These are phyloP conservation scores for Colletotrichum sojae DNA, from an alignment of 2,329 filamentous ascomycete species.

Conservation along the genomic window DNA sequence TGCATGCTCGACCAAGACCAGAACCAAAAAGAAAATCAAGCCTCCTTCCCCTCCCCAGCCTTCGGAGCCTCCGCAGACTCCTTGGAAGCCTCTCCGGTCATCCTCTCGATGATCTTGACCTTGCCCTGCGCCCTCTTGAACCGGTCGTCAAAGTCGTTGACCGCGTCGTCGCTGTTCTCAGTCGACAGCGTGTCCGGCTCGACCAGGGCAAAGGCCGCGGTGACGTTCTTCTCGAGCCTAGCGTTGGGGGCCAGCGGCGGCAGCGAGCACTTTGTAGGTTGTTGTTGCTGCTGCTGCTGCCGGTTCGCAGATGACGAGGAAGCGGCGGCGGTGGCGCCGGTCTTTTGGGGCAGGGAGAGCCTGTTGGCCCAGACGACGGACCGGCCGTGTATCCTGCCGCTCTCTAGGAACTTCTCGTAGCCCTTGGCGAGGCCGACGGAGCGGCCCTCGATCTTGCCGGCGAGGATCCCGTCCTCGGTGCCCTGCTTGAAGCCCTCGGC, in stretches of 20 bases:
- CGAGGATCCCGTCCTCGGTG: conserved; percentile 78
- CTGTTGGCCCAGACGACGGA: conserved; percentile 88
- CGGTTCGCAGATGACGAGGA: conserved; percentile 13
- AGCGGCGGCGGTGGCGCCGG: conserved; percentile 14
- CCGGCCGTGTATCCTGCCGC: conserved; percentile 83
- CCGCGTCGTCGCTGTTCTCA: conserved; percentile 88
- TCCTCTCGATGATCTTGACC: conserved; percentile 85
- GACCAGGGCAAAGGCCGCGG: conserved; percentile 80
- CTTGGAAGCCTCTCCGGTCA: conserved; percentile 60
- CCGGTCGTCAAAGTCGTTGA: conserved; percentile 92
- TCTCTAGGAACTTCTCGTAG: conserved; percentile 90
- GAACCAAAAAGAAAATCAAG: neutral
- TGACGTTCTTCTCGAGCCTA: conserved; percentile 83
- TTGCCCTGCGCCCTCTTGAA: conserved; percentile 88
- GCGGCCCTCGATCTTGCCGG: conserved; percentile 89
- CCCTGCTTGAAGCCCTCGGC: conserved; percentile 85
- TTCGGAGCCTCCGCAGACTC: conserved; percentile 13
- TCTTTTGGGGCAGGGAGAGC: conserved; percentile 53
- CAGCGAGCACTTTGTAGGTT: conserved; percentile 46
- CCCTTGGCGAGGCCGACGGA: conserved; percentile 93
- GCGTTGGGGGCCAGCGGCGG: conserved; percentile 66
- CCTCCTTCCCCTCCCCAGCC: conserved; percentile 14
- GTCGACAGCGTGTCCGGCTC: conserved; percentile 84
- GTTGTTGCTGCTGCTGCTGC: neutral
- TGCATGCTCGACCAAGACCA: conserved; percentile 3